Conservation (phyloP, 2,329 filamentous ascomycete genomes). For the Thyridium curvatum region DNA sequence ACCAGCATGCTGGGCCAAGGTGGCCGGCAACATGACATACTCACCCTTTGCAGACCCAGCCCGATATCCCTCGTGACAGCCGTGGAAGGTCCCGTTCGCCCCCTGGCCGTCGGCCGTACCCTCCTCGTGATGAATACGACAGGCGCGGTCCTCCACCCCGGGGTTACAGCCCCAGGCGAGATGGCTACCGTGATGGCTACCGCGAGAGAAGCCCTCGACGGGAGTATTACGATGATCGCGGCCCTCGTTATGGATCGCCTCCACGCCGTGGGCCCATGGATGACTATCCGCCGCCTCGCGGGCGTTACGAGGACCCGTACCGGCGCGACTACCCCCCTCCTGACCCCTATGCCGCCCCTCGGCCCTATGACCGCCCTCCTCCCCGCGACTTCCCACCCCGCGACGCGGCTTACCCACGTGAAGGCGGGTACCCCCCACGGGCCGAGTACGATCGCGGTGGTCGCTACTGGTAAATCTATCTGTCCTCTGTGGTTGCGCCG, state of each 20-base stretch:
- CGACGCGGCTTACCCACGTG: conserved; percentile 45
- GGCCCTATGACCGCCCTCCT: conserved; percentile 50
- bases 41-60: conserved; percentile 57
- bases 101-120: conserved; percentile 57
- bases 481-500: conserved; percentile 4
- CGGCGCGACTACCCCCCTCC: conserved; percentile 59
- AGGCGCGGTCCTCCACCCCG: conserved; percentile 68
- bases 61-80: conserved; percentile 63
- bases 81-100: conserved; percentile 78
- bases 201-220: conserved; percentile 81
- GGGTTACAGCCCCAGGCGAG: conserved; percentile 76
- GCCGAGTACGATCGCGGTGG: conserved; percentile 21
- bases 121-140: conserved; percentile 72
- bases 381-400: conserved; percentile 43
- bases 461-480: conserved; percentile 16
- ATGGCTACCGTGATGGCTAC: conserved; percentile 63
- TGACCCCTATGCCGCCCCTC: conserved; percentile 54
- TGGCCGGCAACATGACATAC: conserved; percentile 6
- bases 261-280: conserved; percentile 68
- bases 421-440: conserved; percentile 40
- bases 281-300: conserved; percentile 65
- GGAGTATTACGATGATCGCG: conserved; percentile 82
- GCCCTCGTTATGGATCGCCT: conserved; percentile 68
- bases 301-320: conserved; percentile 73
- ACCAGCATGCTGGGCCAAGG: conserved; percentile 9